These are phyloP conservation scores for Hypoxylon trugodes DNA, from an alignment of 495 filamentous ascomycete genomes.

Conservation along the genomic window DNA sequence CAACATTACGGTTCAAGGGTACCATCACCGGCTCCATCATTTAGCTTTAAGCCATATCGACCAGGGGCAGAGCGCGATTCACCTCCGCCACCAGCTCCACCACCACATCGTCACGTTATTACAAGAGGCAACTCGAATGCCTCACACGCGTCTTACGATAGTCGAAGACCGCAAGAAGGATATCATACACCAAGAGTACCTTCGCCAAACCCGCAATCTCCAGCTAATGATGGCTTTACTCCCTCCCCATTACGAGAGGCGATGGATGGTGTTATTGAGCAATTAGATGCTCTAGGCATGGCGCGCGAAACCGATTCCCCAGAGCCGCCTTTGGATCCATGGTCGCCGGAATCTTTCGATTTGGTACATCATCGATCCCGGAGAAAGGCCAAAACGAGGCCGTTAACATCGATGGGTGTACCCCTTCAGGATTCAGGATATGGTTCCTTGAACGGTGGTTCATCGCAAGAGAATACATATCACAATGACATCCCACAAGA, in stretches of 20 bases:
- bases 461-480: slow-evolving; percentile 49
- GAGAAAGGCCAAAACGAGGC: slow-evolving; percentile 55
- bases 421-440: slow-evolving; percentile 63
- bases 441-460: slow-evolving; percentile 58
- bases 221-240: slow-evolving; percentile 72
- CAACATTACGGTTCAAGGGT: slow-evolving; percentile 38
- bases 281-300: slow-evolving; percentile 86
- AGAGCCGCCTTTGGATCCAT: slow-evolving; percentile 73
- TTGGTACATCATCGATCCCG: slow-evolving; percentile 58
- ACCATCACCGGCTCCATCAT: slow-evolving; percentile 54
- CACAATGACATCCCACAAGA: slow-evolving; percentile 60
- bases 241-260: slow-evolving; percentile 91
- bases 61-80: slow-evolving; percentile 49
- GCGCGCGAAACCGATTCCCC: slow-evolving; percentile 60
- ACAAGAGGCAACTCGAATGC: slow-evolving; percentile 41
- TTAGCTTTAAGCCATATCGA: slow-evolving; percentile 51
- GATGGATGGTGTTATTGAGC: slow-evolving; percentile 99
- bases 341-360: slow-evolving; percentile 92
- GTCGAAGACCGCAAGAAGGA: slow-evolving; percentile 40
- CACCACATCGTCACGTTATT: slow-evolving; percentile 58
- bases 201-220: slow-evolving; percentile 70
- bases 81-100: slow-evolving; percentile 62
- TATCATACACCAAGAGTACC: slow-evolving; percentile 60
- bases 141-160: slow-evolving; percentile 48
- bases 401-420: slow-evolving; percentile 78